A percentile compares a stretch with the other conserved stretches of the same genome.
Evolutionary conservation across 345 rosid species (phyloP).

Genomic region (Mallotus nudiflorus): DNA sequence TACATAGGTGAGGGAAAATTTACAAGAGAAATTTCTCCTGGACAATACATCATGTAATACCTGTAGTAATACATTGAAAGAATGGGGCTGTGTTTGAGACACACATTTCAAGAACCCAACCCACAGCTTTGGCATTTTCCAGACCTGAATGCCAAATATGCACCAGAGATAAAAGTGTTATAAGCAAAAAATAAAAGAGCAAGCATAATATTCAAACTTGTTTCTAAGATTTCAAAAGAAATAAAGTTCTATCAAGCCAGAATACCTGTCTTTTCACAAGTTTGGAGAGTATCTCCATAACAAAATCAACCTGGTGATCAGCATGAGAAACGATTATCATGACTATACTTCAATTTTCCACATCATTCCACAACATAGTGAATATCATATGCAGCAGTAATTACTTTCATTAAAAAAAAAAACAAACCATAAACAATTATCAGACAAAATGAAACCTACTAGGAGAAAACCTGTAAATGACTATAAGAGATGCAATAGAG

Average conservation of each 20-base stretch:
- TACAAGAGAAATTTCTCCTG: not conserved
- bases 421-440: not conserved
- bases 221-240: conserved; percentile 11
- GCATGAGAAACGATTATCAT: not conserved
- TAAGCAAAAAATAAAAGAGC: too few species aligned
- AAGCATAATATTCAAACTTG: conserved; percentile 9
- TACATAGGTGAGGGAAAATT: conserved; percentile 1
- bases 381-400: not conserved
- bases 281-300: conserved; percentile 93
- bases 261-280: conserved; percentile 86
- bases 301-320: conserved; percentile 78
- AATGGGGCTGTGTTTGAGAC: conserved; percentile 92
- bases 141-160: conserved; percentile 50
- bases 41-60: conserved; percentile 34
- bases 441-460: not conserved
- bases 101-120: conserved; percentile 96
- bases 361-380: not conserved
- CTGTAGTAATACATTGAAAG: conserved; percentile 80
- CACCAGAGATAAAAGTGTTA: not conserved
- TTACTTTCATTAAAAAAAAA: not conserved
- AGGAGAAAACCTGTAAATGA: too few species aligned
- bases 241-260: conserved; percentile 3
- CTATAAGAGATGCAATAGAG: not conserved
- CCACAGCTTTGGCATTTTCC: conserved; percentile 99
- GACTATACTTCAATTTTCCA: not conserved